These are phyloP conservation scores for Penicillium janthinellum DNA, from an alignment of 2,329 filamentous ascomycete species.

Conservation along the genomic window DNA sequence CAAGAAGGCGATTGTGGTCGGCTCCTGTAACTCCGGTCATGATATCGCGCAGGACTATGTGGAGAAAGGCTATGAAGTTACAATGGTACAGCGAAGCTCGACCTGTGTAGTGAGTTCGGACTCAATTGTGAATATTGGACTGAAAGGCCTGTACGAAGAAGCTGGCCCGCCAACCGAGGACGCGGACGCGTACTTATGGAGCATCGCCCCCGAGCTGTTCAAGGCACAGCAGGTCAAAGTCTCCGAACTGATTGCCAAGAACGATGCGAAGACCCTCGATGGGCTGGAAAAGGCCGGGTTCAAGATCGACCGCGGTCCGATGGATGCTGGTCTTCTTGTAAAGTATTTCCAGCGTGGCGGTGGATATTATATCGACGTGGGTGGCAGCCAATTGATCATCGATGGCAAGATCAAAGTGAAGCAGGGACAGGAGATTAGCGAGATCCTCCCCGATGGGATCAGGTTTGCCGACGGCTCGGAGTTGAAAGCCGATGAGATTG, in stretches of 20 bases:
- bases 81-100: conserved; percentile 68
- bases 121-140: conserved; percentile 54
- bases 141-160: conserved; percentile 55
- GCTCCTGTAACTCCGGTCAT: conserved; percentile 68
- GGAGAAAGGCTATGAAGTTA: conserved; percentile 67
- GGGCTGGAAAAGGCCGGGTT: conserved; percentile 61
- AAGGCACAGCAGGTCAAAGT: conserved; percentile 60
- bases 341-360: conserved; percentile 69
- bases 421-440: conserved; percentile 60
- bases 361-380: conserved; percentile 72
- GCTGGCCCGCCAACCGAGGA: conserved; percentile 64
- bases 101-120: conserved; percentile 65
- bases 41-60: conserved; percentile 70
- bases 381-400: conserved; percentile 62
- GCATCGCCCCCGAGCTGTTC: conserved; percentile 60
- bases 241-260: conserved; percentile 41
- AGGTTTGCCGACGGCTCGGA: conserved; percentile 59
- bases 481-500: conserved; percentile 65
- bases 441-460: conserved; percentile 54
- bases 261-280: conserved; percentile 42
- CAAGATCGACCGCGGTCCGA: conserved; percentile 59
- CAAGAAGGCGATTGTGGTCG: conserved; percentile 66
- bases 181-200: conserved; percentile 63
- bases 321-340: conserved; percentile 59
- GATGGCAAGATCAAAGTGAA: conserved; percentile 68